Base-by-base conservation (phyloP, 2,329 filamentous ascomycete species). In the Ampelomyces quisqualis region DNA sequence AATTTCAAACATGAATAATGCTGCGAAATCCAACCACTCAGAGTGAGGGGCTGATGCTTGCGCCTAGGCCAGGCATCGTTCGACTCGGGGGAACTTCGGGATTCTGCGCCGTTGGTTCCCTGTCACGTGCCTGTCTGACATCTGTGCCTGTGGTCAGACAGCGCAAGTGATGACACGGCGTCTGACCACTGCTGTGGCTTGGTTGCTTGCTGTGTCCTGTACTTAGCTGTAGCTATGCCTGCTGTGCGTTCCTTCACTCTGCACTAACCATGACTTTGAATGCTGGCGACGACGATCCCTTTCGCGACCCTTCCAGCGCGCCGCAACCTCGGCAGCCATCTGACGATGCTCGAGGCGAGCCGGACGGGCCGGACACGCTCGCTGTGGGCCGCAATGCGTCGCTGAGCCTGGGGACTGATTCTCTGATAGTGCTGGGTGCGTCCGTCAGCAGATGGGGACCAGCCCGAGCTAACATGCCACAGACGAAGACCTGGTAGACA, bases 391-490 rank as follows among this genome's bases (percentile, higher is more conserved):
- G 77, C 43, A 76, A 79, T 62, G 79, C 78, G 8, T 80, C 76
- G 18, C 68, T 86, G 34, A 83, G 79, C 1, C 68, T 86, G 28
- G 77, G 75, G 14, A 77, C 76, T 1, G 80, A 85, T 54, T 75
- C 78, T 20, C 70, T 85, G 35, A 73, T 82, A 47, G 72, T 85
- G 9, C 62, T 79, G 38, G 79, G 80, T 81, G 70, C 43, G 69
- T 10, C 6, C 14, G n/a, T 11, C 4, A 3, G 5, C 11, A 23
- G 2, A 15, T 21, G 5, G 7, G 10, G 7, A 9, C 19, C 17
- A 21, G 31, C 23, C 37, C 8, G 27, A 20, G 31, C 47, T 51
- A n/a, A 57, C 40, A 3, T 22, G 13, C 1, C 5, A 27, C 40
- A 77, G 80, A 83, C 62, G 77, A 82, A 57, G 74, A 73, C 24